Base-by-base conservation (phyloP, 1,139 yeast species). In the Debaryomyces nepalensis region DNA sequence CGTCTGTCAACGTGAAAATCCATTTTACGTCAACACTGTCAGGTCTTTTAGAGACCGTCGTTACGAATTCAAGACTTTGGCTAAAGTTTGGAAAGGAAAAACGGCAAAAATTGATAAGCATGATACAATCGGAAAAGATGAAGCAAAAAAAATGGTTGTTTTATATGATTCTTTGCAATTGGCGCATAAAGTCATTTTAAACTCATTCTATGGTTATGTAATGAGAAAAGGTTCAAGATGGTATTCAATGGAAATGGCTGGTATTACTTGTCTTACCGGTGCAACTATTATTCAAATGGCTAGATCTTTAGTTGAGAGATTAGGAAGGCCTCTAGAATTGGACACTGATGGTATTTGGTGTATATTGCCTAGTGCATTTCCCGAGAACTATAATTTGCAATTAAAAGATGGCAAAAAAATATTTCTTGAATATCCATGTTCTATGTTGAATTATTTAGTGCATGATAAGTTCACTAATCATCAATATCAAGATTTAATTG, bases 271-370 rank as follows among this genome's bases (percentile, higher is more conserved):
- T 75, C 75, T 91, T 41, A 95, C 99, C 0, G 99, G 99, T 45
- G 97, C 99, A 0, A 89, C 96, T 0, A 93, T 95, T 53, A 95
- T 95, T 68, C 99, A 95, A 64, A 86, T 91, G 93, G 99, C 99
- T 0, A 75, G 99, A 50, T 72, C 86, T 1, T 70, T 93, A 45
- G 97, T 95, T n/a, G 99, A 93, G 61, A 74, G 97, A 54, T 70
- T 95, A 3, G 99, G 99, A 2, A 77, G 99, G 51, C 99, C 99
- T 0, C 71, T 95, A 49, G 99, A 95, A 60, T 77, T 95, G 50
- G 99, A 95, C 64, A 95, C 99, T 0, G 99, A 95, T 75, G 99
- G 99, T 73, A 95, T 95, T 59, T 95, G 99, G 99, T 95, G 99
- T 78, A 93, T 91, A 51, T 70, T 95, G 39, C 99, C 99, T 1